Evolutionary conservation across 768 basidiomycete species (phyloP), one percentile per base, ranked within the genome.

Genomic region (Neoboletus brunneissimus): DNA sequence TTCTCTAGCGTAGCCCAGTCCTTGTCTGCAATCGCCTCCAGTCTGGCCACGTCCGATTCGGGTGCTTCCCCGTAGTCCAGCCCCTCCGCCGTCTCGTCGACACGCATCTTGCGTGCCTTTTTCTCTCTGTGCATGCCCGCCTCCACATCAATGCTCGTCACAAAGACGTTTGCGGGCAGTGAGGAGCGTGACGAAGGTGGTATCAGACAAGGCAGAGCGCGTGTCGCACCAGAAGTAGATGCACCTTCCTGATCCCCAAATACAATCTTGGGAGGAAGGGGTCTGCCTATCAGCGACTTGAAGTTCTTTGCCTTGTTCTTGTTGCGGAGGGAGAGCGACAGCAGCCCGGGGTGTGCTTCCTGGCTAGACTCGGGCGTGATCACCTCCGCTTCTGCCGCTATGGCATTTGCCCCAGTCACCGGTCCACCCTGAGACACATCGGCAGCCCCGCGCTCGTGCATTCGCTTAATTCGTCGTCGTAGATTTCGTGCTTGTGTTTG

Each of bases 221-320:
- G 60, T 11, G 29, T 51, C 16, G 16, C 57, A 54, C 59, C 27
- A 12, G 9, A 25, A 0, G 44, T 23, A 29, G 56, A 35, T 32
- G n/a, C 27, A 10, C 37, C 54, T 23, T 57, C 64, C 37, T 58
- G 54, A 13, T 69, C 63, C 1, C 66, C 66, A 58, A 88, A 88
- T 18, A 82, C 72, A 54, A 88, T 86, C 69, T 83, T 88, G 38
- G 72, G 65, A 34, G 68, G 78, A 59, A 69, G 77, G 49, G 51
- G 77, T 66, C 38, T 72, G 47, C 70, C 60, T 69, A 85, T 76
- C 8, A 80, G 72, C 48, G 80, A 74, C 62, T 79, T 84, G 70
- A 86, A 89, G 20, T 83, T 84, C 55, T 81, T 86, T 44, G 80
- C 82, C 69, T 90, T 91, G 70, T 89, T 90, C 70, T 88, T 89